A percentile compares a stretch with the other conserved stretches of the same genome.
phyloP scores from a whole-genome alignment of 495 filamentous ascomycete genomes.

The Podospora sp. region DNA sequence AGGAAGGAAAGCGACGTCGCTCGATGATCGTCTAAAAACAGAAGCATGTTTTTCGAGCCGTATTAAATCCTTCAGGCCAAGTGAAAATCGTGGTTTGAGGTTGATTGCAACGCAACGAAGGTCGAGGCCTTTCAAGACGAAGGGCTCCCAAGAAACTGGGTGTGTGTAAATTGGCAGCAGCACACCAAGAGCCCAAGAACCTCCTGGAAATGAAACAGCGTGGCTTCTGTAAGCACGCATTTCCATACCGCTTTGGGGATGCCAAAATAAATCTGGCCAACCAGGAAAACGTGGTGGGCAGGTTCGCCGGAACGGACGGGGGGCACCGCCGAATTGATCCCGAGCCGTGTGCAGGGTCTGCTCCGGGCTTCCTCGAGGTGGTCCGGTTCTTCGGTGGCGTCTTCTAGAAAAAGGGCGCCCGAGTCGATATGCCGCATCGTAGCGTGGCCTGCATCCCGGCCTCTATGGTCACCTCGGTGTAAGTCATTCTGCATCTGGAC shows the following conservation, averaged over 20 bases:
- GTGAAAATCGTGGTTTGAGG: constrained; percentile 1
- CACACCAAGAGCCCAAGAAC: neutral
- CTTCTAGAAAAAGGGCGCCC: constrained; percentile 7
- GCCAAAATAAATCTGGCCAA: constrained; percentile 8
- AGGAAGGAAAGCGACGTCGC: too few relatives aligned
- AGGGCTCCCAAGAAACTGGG: neutral
- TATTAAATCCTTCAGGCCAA: neutral
- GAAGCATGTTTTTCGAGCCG: neutral
- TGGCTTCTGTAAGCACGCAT: constrained; percentile 19
- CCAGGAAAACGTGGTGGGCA: neutral
- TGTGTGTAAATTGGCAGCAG: neutral
- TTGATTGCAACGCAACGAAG: constrained; percentile 1
- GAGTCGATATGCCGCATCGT: neutral
- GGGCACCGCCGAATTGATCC: constrained; percentile 20
- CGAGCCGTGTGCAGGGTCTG: constrained; percentile 15
- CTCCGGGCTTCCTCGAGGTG: neutral
- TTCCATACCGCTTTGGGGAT: constrained; percentile 9
- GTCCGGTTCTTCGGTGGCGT: neutral
- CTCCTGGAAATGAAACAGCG: constrained; percentile 11
- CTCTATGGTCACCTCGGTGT: constrained; percentile 6
- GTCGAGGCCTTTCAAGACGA: too few relatives aligned
- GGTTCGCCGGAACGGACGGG: neutral
- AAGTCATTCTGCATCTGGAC: neutral
- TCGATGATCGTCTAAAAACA: neutral
- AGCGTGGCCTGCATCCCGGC: neutral